Conservation (phyloP, 208 protist genomes). For the Acanthamoeba lenticulata region DNA sequence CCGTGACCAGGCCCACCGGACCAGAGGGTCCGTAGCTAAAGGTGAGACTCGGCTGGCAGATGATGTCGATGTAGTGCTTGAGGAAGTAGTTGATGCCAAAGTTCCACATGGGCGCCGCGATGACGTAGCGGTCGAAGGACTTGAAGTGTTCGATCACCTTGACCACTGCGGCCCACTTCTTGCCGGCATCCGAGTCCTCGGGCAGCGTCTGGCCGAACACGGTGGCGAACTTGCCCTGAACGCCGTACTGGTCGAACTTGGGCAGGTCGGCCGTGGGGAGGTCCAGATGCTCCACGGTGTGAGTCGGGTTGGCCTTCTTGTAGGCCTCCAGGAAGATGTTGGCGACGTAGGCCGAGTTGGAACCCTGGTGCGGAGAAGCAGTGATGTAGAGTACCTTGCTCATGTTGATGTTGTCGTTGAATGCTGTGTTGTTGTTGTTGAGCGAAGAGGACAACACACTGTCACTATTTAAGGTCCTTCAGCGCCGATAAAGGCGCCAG, state of each 20-base stretch:
- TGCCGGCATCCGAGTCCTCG: not conserved
- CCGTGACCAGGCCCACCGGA: not conserved
- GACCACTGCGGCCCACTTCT: not conserved
- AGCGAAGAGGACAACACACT: not conserved
- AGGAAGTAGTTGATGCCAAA: not conserved
- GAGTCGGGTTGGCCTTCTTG: not conserved
- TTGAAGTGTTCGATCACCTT: not conserved
- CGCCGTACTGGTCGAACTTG: not conserved
- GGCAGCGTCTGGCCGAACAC: not conserved
- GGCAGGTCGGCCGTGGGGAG: not conserved
- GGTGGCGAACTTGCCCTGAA: not conserved
- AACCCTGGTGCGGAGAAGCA: not conserved
- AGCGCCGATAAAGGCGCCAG: too few species aligned
- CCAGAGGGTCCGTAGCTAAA: not conserved
- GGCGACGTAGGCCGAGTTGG: not conserved
- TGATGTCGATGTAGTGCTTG: not conserved
- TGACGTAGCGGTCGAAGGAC: conserved; percentile 1
- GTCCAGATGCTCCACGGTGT: not conserved
- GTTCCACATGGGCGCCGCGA: not conserved
- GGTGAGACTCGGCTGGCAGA: not conserved
- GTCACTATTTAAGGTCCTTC: not conserved
- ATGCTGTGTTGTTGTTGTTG: not conserved
- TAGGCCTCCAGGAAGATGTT: not conserved
- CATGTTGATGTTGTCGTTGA: not conserved
- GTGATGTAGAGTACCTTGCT: not conserved